These are phyloP conservation scores for Leccinum uliginosum DNA, from an alignment of 768 basidiomycete genomes.

Conservation along the genomic window DNA sequence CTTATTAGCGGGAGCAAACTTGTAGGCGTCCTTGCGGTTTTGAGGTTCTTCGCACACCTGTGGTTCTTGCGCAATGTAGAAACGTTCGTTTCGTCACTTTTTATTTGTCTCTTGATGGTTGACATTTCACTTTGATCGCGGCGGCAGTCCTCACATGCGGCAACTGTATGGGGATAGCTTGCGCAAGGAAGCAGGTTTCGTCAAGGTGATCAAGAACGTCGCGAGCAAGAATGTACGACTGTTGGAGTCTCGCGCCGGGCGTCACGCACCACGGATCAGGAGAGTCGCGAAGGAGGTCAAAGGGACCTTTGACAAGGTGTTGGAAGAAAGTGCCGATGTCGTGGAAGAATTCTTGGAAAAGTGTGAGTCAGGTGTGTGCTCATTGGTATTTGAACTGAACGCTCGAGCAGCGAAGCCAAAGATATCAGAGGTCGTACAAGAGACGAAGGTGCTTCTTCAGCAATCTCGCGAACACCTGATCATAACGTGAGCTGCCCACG, in stretches of 20 bases:
- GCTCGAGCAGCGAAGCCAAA: constrained; percentile 67
- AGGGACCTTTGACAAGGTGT: constrained; percentile 93
- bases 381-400: constrained; percentile 4
- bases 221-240: constrained; percentile 78
- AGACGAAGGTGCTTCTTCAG: constrained; percentile 86
- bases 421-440: constrained; percentile 86
- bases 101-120: neutral
- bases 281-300: constrained; percentile 87
- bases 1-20: constrained; percentile 90
- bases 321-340: constrained; percentile 87
- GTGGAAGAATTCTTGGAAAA: constrained; percentile 92
- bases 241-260: constrained; percentile 71
- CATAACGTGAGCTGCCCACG: constrained; percentile 66
- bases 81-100: constrained; percentile 52
- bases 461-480: constrained; percentile 88
- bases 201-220: constrained; percentile 95
- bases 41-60: constrained; percentile 86
- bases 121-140: neutral
- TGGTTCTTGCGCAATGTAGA: constrained; percentile 95
- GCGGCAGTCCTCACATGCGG: constrained; percentile 90
- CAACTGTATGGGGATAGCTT: constrained; percentile 92
- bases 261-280: constrained; percentile 77
- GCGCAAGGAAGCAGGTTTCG: constrained; percentile 94
- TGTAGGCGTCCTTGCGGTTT: constrained; percentile 79
- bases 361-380: constrained; percentile 48